phyloP scores from a whole-genome alignment of 192 early-diverging fungal genomes.

The Coemansia guatemalensis region DNA sequence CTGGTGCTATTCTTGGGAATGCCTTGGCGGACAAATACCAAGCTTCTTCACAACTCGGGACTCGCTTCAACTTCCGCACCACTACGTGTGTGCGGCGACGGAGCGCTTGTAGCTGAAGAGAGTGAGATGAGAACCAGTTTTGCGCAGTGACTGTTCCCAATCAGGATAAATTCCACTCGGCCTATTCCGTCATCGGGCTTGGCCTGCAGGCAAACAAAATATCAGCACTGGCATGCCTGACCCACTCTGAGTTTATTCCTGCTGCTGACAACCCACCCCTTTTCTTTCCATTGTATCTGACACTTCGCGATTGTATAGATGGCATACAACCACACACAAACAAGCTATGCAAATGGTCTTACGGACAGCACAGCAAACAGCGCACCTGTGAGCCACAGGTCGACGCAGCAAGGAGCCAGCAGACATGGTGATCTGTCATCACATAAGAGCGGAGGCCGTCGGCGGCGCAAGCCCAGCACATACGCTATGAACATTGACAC shows the following conservation, averaged over 20 bases:
- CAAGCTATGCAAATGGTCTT: neutral
- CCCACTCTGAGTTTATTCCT: neutral
- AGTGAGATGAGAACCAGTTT: neutral
- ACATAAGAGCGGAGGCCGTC: slow-evolving; percentile 9
- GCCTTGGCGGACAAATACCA: neutral
- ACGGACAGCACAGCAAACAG: slow-evolving; percentile 1
- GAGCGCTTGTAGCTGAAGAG: neutral
- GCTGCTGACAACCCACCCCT: neutral
- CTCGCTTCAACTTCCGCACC: neutral
- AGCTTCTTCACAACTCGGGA: neutral
- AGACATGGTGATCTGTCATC: neutral
- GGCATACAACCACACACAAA: slow-evolving; percentile 17
- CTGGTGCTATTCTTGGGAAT: neutral
- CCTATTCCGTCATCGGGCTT: slow-evolving; percentile 5
- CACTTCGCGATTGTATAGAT: slow-evolving; percentile 7
- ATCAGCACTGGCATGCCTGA: neutral
- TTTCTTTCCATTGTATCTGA: slow-evolving; percentile 2
- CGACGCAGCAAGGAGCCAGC: neutral
- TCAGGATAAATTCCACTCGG: slow-evolving; percentile 9
- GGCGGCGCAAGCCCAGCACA: slow-evolving; percentile 33
- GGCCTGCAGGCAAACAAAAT: neutral
- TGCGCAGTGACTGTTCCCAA: slow-evolving; percentile 8
- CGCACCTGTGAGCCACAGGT: neutral
- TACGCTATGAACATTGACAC: slow-evolving; percentile 43
- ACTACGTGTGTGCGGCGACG: neutral